Conservation (phyloP, 352 stramenopile species). For the Phytophthora sp. region DNA sequence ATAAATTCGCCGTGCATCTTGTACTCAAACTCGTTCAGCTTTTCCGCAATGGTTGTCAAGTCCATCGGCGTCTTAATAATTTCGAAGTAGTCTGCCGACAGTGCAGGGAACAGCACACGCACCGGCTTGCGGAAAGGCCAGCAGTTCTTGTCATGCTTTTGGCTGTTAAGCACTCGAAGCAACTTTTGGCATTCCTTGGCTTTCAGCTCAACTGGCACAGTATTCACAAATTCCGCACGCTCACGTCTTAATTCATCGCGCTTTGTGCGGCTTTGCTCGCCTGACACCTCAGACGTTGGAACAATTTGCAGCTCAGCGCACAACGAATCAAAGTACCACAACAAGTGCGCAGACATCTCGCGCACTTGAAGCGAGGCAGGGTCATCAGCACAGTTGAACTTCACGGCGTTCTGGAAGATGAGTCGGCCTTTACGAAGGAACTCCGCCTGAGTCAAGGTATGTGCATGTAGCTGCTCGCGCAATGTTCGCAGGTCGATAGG, state of each 20-base stretch:
- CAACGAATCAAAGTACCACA: constrained; percentile 88
- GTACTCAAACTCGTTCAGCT: constrained; percentile 74
- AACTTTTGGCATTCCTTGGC: constrained; percentile 84
- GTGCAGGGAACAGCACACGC: constrained; percentile 69
- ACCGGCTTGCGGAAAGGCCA: constrained; percentile 88
- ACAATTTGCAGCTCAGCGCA: constrained; percentile 68
- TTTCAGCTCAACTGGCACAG: constrained; percentile 74
- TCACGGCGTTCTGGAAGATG: constrained; percentile 86
- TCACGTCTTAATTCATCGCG: constrained; percentile 58
- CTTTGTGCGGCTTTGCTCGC: constrained; percentile 36
- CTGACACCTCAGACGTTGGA: constrained; percentile 19
- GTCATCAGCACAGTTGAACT: constrained; percentile 82
- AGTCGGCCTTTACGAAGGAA: constrained; percentile 78
- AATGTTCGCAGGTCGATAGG: constrained; percentile 86
- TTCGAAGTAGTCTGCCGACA: constrained; percentile 81
- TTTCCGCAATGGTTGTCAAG: constrained; percentile 72
- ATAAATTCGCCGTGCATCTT: constrained; percentile 87
- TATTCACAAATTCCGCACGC: constrained; percentile 55
- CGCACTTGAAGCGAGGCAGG: constrained; percentile 74
- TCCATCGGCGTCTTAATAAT: constrained; percentile 88
- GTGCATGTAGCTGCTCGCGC: constrained; percentile 62
- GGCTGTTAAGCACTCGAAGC: constrained; percentile 79
- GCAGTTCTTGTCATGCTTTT: constrained; percentile 89
- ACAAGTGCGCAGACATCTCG: constrained; percentile 80
- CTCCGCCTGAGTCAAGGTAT: constrained; percentile 52